Base-by-base conservation (phyloP, 2,329 filamentous ascomycete species). In the Penicillium sp. region DNA sequence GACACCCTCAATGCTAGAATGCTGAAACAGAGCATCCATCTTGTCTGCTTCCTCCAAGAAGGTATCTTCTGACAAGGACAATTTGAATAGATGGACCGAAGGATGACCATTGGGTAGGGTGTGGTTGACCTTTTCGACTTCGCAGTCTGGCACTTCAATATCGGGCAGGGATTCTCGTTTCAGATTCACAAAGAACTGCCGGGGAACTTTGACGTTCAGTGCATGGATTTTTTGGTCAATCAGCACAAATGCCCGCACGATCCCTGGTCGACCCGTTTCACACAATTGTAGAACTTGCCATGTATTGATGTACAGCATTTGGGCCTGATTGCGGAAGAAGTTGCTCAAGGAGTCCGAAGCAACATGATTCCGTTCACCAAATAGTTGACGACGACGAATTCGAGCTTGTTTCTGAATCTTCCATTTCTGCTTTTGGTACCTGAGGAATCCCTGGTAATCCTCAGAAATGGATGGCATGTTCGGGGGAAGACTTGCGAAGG, bases 381-480 rank as follows among this genome's bases (percentile, higher is more conserved):
- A 98, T 1, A 98, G 74, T 62, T 98, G 93, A 33, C 91, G 80
- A 49, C 94, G 79, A 29, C 91, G 83, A 45, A 84, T 77, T 15
- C 93, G 81, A 21, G 91, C 89, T 62, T 94, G 86, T 59, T 89
- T 94, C 63, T 99, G 93, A 25, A 97, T 84, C 71, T 91, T 96
- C 93, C 93, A 99, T 67, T 98, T 98, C 70, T 90, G 81, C 68
- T 99, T 99, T 63, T 98, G 93, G 58, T 97, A 97, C 58, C 85
- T 78, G 37, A 99, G 65, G 73, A 94, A 98, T 0, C 80, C 87
- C 13, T 80, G 72, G 54, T 99, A 99, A 64, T 98, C 85, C 33
- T 93, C 81, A 0, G 82, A 86, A 14, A 93, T 86, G 16, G 78
- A 79, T 1, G 93, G 91, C 85, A 95, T 94, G 28, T 80, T 77